These are phyloP conservation scores for Phytopythium chamaehyphon DNA, from an alignment of 352 stramenopile species.

Conservation along the genomic window DNA sequence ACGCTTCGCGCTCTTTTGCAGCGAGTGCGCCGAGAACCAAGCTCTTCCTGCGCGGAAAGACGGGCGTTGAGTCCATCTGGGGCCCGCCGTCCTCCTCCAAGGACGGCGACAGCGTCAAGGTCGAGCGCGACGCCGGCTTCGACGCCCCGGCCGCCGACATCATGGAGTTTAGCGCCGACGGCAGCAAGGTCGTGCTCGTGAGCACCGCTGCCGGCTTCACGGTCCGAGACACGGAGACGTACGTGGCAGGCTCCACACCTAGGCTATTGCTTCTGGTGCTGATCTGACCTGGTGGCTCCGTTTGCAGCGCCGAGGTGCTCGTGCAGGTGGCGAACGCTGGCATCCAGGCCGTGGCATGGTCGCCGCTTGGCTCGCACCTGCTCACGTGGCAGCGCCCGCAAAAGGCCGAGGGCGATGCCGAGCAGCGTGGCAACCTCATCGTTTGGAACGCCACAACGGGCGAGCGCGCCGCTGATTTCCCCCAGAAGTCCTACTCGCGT, in stretches of 20 bases:
- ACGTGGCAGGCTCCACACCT: not conserved
- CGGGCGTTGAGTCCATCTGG: slow-evolving; percentile 74
- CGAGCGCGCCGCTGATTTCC: slow-evolving; percentile 63
- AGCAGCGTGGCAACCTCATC: slow-evolving; percentile 64
- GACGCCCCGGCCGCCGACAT: slow-evolving; percentile 42
- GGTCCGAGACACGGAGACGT: slow-evolving; percentile 64
- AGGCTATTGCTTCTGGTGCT: not conserved
- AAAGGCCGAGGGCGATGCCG: slow-evolving; percentile 45
- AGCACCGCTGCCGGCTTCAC: slow-evolving; percentile 56
- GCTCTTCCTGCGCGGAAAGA: slow-evolving; percentile 79
- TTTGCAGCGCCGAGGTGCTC: slow-evolving; percentile 41
- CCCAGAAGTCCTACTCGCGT: slow-evolving; percentile 82
- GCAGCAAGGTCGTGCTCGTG: slow-evolving; percentile 62
- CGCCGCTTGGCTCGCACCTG: slow-evolving; percentile 74
- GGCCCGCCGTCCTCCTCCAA: slow-evolving; percentile 54
- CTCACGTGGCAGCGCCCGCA: slow-evolving; percentile 86
- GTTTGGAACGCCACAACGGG: slow-evolving; percentile 72
- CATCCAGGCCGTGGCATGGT: slow-evolving; percentile 79
- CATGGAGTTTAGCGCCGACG: slow-evolving; percentile 75
- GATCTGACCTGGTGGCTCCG: not conserved
- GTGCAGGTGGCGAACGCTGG: slow-evolving; percentile 64
- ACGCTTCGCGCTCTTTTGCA: not conserved
- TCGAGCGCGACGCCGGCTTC: slow-evolving; percentile 55
- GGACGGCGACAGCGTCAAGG: slow-evolving; percentile 24
- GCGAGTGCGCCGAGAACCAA: slow-evolving; percentile 47